Conservation (phyloP, 345 rosid genomes). For the Acer negundo region DNA sequence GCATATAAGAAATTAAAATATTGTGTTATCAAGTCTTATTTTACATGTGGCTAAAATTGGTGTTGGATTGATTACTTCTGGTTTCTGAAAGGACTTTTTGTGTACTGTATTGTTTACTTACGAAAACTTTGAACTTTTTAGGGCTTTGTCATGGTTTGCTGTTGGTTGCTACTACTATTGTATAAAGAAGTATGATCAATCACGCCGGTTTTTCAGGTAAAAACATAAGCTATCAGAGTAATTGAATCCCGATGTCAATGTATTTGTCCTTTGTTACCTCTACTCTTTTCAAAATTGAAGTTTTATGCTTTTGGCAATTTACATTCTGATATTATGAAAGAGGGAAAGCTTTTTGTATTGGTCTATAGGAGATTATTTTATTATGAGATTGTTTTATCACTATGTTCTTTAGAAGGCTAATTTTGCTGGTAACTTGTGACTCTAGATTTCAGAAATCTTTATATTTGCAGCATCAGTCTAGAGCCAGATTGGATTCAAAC, state of each 20-base stretch:
- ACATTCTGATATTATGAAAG: not conserved
- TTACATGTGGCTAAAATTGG: not conserved
- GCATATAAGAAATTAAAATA: not conserved
- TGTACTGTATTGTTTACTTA: constrained; percentile 5
- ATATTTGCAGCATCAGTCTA: not conserved
- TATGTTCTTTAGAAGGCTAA: not conserved
- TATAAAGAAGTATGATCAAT: constrained; percentile 86
- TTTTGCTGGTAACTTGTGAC: not conserved
- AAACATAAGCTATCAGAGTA: constrained; percentile 2
- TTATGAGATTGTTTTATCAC: constrained; percentile 1
- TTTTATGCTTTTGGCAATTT: not conserved
- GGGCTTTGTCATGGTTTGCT: constrained; percentile 97
- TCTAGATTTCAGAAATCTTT: not conserved
- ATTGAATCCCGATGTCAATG: constrained; percentile 14
- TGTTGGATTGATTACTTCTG: not conserved
- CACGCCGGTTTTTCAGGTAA: constrained; percentile 92
- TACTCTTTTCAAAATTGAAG: not conserved
- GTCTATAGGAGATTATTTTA: not conserved
- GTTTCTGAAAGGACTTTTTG: not conserved
- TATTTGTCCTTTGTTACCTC: not conserved
- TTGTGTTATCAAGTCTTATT: not conserved
- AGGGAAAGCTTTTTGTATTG: not conserved
- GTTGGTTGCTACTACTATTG: constrained; percentile 80
- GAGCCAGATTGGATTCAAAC: too few species aligned
- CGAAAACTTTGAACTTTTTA: constrained; percentile 28